Conservation (phyloP, 2,329 filamentous ascomycete species). For the Scolecobasidium constrictum region DNA sequence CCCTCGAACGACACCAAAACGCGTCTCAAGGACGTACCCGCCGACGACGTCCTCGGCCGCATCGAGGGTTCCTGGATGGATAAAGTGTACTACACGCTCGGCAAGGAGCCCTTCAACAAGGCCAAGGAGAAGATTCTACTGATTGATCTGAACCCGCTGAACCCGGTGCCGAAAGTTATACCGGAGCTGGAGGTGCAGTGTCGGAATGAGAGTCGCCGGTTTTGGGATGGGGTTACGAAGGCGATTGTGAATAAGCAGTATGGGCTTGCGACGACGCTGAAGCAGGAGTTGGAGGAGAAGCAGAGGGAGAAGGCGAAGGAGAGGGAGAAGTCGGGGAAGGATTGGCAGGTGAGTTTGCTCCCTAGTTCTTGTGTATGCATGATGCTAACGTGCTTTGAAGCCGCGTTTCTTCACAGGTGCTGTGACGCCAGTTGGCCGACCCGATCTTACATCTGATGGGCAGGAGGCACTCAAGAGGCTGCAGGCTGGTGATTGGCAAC, state of each 20-base stretch:
- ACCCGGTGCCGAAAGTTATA: conserved; percentile 65
- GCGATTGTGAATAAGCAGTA: conserved; percentile 79
- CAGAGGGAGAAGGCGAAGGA: conserved; percentile 79
- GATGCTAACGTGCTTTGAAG: conserved; percentile 6
- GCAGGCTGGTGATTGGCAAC: conserved; percentile 38
- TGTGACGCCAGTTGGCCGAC: conserved; percentile 48
- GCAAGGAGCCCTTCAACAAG: conserved; percentile 34
- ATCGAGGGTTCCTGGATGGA: conserved; percentile 81
- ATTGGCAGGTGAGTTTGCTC: conserved; percentile 61
- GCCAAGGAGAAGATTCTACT: conserved; percentile 52
- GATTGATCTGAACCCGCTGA: conserved; percentile 78
- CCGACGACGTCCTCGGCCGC: conserved; percentile 70
- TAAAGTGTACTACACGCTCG: conserved; percentile 50
- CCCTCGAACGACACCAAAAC: conserved; percentile 72
- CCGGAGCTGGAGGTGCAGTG: conserved; percentile 72
- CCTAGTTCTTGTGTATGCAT: no score
- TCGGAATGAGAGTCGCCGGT: conserved; percentile 76
- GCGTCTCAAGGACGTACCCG: conserved; percentile 75
- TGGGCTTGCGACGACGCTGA: conserved; percentile 70
- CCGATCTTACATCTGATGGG: conserved; percentile 54
- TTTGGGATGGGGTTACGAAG: conserved; percentile 81
- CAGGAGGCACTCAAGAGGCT: conserved; percentile 44
- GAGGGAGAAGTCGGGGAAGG: conserved; percentile 55
- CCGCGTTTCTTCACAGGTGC: conserved; percentile 76
- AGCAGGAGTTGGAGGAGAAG: conserved; percentile 82